These are phyloP conservation scores for Acidiella bohemica DNA, from an alignment of 495 filamentous ascomycete genomes.

Conservation along the genomic window DNA sequence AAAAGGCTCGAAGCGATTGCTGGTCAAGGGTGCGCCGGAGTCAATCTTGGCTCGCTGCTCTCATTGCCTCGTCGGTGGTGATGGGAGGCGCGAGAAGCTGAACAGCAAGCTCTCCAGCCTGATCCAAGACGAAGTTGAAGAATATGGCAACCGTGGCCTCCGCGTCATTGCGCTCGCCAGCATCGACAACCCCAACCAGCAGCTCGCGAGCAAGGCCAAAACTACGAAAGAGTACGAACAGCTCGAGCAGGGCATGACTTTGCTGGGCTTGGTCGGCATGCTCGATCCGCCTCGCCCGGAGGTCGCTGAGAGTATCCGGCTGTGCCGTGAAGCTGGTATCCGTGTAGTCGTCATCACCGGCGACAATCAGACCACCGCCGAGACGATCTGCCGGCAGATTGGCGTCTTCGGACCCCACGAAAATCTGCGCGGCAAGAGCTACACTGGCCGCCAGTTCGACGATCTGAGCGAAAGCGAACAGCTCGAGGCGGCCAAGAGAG, in stretches of 20 bases:
- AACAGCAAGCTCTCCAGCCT: conserved; percentile 50
- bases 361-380: conserved; percentile 93
- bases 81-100: conserved; percentile 62
- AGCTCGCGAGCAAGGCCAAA: conserved; percentile 50
- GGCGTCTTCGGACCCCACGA: conserved; percentile 79
- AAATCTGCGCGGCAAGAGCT: conserved; percentile 82
- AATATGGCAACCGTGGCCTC: conserved; percentile 83
- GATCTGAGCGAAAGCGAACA: conserved; percentile 64
- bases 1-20: conserved; percentile 55
- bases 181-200: conserved; percentile 51
- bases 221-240: conserved; percentile 70
- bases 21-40: conserved; percentile 96
- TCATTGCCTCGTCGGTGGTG: conserved; percentile 55
- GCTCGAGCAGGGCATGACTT: conserved; percentile 84
- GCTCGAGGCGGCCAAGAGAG: conserved; percentile 66
- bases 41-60: conserved; percentile 85
- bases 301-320: conserved; percentile 69
- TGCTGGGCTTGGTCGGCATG: conserved; percentile 92
- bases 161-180: conserved; percentile 89
- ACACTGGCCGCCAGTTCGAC: conserved; percentile 90
- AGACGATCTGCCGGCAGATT: conserved; percentile 94
- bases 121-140: conserved; percentile 62
- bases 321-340: conserved; percentile 86
- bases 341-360: conserved; percentile 97
- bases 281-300: conserved; percentile 95